Base-by-base conservation (phyloP, 352 stramenopile genomes). In the Phytophthora europaea region DNA sequence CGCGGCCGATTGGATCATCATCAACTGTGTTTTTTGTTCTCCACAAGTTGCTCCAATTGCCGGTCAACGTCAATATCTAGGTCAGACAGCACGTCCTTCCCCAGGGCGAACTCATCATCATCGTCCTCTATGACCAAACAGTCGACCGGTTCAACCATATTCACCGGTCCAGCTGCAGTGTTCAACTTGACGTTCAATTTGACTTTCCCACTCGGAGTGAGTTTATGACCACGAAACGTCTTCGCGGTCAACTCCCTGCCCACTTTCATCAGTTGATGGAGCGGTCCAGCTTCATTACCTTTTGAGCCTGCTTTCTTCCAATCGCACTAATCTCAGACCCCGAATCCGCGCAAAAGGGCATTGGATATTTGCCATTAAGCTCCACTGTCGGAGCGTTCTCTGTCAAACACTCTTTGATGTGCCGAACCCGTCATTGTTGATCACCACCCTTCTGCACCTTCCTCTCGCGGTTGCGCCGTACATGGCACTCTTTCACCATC, bases 271-370 rank as follows among this genome's bases (percentile, higher is more conserved):
- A 60, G 4, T 60, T 31, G 0, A 60, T 16, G 15, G 53, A 47
- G 12, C 31, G 15, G 22, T 65, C 59, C 16, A 47, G 18, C 18
- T 55, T 28, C 28, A 57, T 65, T 5, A 65, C 16, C 9, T 16
- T 50, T 10, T 36, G 23, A 2, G 57, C 9, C 13, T 57, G 59
- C 2, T 18, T 13, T 9, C 45, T 56, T 8, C 45, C 50, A 28
- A 65, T 56, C 5, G 15, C 59, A 65, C 43, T 57, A 5, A 36
- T 23, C 48, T 56, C 59, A 2, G 45, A 31, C 18, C 59, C 59
- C 13, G 20, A 38, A 53, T 57, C 43, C n/a, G 59, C 43, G 45
- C 59, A 43, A 65, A 31, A 65, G 59, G 26, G 45, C 59, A 65
- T 51, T 57, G 59, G 57, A 26, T 56, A 47, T 53, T 40, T 55